Evolutionary conservation across 169 alveolate species (phyloP).

Genomic region (Plasmodium ovale): DNA sequence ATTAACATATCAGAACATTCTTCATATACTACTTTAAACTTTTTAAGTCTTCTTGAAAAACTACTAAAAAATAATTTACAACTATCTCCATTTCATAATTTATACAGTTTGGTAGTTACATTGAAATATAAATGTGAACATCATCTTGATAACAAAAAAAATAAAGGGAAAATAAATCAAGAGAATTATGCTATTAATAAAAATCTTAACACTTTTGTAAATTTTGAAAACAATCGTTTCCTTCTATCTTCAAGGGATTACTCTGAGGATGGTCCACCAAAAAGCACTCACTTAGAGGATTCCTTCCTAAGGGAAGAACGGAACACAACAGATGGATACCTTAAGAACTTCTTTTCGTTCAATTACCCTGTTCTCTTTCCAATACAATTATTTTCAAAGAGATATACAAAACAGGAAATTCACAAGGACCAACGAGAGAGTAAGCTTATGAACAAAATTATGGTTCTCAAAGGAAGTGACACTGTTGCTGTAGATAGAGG

Average conservation of each 20-base stretch:
- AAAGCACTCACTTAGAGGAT: too few relatives aligned
- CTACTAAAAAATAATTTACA: constrained; percentile 45
- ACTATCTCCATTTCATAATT: constrained; percentile 21
- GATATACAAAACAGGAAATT: background rate
- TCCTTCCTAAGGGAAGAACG: background rate
- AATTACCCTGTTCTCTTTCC: constrained; percentile 11
- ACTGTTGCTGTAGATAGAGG: too few relatives aligned
- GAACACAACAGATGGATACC: background rate
- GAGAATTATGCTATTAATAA: constrained; percentile 48
- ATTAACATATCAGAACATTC: constrained; percentile 63
- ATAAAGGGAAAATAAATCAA: constrained; percentile 8
- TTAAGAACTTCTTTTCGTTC: constrained; percentile 37
- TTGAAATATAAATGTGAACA: constrained; percentile 52
- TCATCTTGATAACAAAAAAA: constrained; percentile 14
- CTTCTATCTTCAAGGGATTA: constrained; percentile 8
- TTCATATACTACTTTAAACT: constrained; percentile 26
- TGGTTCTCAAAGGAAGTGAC: background rate
- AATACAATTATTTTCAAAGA: constrained; percentile 1
- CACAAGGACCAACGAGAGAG: background rate
- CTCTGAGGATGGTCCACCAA: background rate
- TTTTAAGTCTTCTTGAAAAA: constrained; percentile 15
- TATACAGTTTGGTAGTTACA: constrained; percentile 54
- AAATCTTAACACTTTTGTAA: constrained; percentile 4
- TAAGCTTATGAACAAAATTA: constrained; percentile 4
- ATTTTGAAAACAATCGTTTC: constrained; percentile 2